A percentile compares a stretch with the other conserved stretches of the same genome.
These are phyloP conservation scores for Fusarium nematophilum DNA, from an alignment of 2,329 filamentous ascomycete genomes.

Conservation along the genomic window DNA sequence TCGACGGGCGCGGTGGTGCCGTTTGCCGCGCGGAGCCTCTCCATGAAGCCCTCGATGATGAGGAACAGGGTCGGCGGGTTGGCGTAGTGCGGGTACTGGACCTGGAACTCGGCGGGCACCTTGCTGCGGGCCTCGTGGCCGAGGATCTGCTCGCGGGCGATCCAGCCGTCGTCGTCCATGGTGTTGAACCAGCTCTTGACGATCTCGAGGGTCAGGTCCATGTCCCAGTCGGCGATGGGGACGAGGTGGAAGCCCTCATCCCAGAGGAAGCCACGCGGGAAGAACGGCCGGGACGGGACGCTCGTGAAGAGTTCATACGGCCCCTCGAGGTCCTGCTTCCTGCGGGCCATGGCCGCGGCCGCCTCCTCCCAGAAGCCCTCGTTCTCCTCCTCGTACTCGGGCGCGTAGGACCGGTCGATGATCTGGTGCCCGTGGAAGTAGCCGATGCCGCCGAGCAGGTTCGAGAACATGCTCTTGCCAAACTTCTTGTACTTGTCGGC, in stretches of 20 bases:
- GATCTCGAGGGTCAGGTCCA: slow-evolving; percentile 87
- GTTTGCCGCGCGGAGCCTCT: slow-evolving; percentile 74
- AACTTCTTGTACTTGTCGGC: slow-evolving; percentile 80
- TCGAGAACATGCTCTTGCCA: slow-evolving; percentile 91
- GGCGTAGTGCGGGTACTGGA: slow-evolving; percentile 96
- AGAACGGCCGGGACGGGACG: slow-evolving; percentile 93
- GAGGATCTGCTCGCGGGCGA: slow-evolving; percentile 94
- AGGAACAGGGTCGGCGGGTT: slow-evolving; percentile 97
- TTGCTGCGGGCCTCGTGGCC: slow-evolving; percentile 93
- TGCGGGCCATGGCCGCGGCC: slow-evolving; percentile 78
- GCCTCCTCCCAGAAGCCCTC: slow-evolving; percentile 97
- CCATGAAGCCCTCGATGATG: slow-evolving; percentile 84
- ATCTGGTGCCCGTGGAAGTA: slow-evolving; percentile 93
- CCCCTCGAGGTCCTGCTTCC: slow-evolving; percentile 77
- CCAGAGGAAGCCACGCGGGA: slow-evolving; percentile 96
- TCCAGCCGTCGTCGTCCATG: slow-evolving; percentile 98
- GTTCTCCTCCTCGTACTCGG: slow-evolving; percentile 93
- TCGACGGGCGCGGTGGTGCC: slow-evolving; percentile 56
- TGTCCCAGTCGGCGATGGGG: slow-evolving; percentile 93
- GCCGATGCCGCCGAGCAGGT: slow-evolving; percentile 91
- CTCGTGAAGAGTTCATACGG: slow-evolving; percentile 91
- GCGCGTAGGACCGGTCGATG: slow-evolving; percentile 90
- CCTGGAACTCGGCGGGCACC: slow-evolving; percentile 91
- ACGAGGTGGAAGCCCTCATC: slow-evolving; percentile 97
- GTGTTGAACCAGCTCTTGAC: slow-evolving; percentile 95